Evolutionary conservation across 2,329 filamentous ascomycete species (phyloP), one percentile per base, ranked within the genome.

Genomic region (Scortechinia acanthostroma): DNA sequence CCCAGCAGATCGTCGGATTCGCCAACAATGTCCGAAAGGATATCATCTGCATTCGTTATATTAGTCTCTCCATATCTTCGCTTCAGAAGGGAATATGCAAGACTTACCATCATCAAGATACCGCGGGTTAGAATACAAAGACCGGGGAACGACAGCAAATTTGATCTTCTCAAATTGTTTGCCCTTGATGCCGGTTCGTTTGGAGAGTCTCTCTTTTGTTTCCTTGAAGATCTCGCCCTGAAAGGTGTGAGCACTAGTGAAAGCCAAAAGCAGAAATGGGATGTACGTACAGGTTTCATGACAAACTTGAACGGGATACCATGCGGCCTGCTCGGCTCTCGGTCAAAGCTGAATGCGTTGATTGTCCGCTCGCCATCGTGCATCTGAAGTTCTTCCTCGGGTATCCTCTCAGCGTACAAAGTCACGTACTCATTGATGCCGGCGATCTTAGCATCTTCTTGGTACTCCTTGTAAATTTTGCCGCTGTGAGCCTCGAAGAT

Each of bases 161-260:
- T 94, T 96, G 64, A 98, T 93, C 73, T 97, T 97, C 64, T 98
- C 91, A 53, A 98, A 91, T 52, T 89, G 89, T 73, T 98, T 98
- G 63, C 93, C 94, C 66, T 96, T 96, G 67, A 98, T 83, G 21
- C 91, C 91, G 1, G 88, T 95, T 48, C 91, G 77, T 63, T 91
- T 91, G 54, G 93, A 91, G 3, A 98, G 71, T n/a, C 93, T 82
- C 66, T 95, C 89, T 69, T 91, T 96, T 37, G 91, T 96, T 23
- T 97, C 88, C 47, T 80, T 82, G 65, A 98, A 97, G 30, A 75
- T 73, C 62, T 98, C 93, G 45, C 82, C 87, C 80, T 91, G 44
- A 6, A 46, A 6, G 4, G 3, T 17, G 48, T 48, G 61, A 52
- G 55, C 55, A 45, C 46, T n/a, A 30, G 10, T 30, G 21, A 21